Conservation (phyloP, 2,329 filamentous ascomycete species). For the Shiraia sp. region DNA sequence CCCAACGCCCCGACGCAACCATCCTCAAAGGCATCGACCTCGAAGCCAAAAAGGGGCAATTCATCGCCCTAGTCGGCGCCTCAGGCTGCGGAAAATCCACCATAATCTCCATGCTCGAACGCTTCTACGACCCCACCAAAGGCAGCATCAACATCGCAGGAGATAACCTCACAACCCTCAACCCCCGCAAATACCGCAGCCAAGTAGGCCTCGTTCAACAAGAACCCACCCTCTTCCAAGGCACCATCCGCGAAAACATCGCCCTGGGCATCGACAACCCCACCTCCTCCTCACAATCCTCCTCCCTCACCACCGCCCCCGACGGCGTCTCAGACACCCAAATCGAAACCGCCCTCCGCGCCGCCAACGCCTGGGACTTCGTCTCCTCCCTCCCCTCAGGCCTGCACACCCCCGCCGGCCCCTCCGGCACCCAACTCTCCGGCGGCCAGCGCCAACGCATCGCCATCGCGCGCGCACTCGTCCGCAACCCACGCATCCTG, state of each 20-base stretch:
- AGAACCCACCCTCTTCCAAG: slow-evolving; percentile 89
- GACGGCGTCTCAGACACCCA: too few relatives aligned
- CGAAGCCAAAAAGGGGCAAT: slow-evolving; percentile 53
- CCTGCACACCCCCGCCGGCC: slow-evolving; percentile 8
- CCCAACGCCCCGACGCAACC: neutral
- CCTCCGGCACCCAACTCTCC: slow-evolving; percentile 38
- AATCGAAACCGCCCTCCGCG: slow-evolving; percentile 75
- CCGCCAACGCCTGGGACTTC: slow-evolving; percentile 44
- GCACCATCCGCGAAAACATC: slow-evolving; percentile 85
- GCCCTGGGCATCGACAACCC: slow-evolving; percentile 57
- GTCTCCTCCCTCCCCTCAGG: slow-evolving; percentile 56
- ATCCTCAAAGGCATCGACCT: slow-evolving; percentile 7
- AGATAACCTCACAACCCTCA: slow-evolving; percentile 66
- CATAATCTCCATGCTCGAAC: slow-evolving; percentile 83
- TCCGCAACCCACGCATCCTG: slow-evolving; percentile 47
- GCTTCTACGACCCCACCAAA: slow-evolving; percentile 78
- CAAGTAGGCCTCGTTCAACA: slow-evolving; percentile 85
- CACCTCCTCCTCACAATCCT: neutral
- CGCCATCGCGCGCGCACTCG: slow-evolving; percentile 47
- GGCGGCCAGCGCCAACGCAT: slow-evolving; percentile 49
- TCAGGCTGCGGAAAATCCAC: slow-evolving; percentile 92
- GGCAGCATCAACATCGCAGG: slow-evolving; percentile 75
- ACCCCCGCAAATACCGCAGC: slow-evolving; percentile 63
- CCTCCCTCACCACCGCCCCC: too few relatives aligned
- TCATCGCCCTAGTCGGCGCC: slow-evolving; percentile 70